These are phyloP conservation scores for Xylaria sp. DNA, from an alignment of 2,329 filamentous ascomycete genomes.

Conservation along the genomic window DNA sequence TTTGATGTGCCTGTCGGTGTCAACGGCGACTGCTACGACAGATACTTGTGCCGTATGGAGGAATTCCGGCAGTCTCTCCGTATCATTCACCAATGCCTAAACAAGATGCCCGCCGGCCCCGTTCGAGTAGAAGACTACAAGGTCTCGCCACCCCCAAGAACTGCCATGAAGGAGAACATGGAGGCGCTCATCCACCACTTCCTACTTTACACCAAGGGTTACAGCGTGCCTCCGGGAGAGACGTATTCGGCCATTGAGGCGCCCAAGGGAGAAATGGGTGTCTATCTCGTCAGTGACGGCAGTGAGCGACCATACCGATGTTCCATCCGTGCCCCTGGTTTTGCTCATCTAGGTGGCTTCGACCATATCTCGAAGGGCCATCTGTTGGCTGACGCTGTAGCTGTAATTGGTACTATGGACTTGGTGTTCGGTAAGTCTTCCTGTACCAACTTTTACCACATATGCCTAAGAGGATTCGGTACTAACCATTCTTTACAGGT, in stretches of 20 bases:
- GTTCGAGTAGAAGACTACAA: conserved; percentile 99
- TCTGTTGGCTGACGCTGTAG: conserved; percentile 93
- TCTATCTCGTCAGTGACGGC: conserved; percentile 94
- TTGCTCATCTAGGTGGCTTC: conserved; percentile 93
- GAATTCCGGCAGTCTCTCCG: conserved; percentile 98
- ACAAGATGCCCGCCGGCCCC: conserved; percentile 97
- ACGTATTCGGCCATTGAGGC: conserved; percentile 98
- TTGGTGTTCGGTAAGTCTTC: conserved; percentile 81
- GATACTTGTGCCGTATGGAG: conserved; percentile 99
- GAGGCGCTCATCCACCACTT: conserved; percentile 99
- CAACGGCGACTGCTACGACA: conserved; percentile 99
- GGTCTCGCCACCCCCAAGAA: conserved; percentile 91
- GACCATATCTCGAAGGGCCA: conserved; percentile 94
- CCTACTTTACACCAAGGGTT: conserved; percentile 98
- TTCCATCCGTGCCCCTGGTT: conserved; percentile 96
- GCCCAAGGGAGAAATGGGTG: conserved; percentile 99
- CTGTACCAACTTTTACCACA: not conserved
- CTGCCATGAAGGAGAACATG: conserved; percentile 99
- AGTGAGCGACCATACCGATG: conserved; percentile 96
- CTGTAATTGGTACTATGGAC: conserved; percentile 92
- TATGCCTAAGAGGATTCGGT: not conserved
- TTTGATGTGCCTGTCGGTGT: conserved; percentile 97
- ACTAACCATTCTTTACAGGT: conserved; percentile 57
- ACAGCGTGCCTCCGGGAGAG: conserved; percentile 95
- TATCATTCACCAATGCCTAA: conserved; percentile 98